Percentiles rank a stretch among this genome's conserved stretches.
Evolutionary conservation across 306 rosid species (phyloP).

Genomic region (Cucurbita pepo): DNA sequence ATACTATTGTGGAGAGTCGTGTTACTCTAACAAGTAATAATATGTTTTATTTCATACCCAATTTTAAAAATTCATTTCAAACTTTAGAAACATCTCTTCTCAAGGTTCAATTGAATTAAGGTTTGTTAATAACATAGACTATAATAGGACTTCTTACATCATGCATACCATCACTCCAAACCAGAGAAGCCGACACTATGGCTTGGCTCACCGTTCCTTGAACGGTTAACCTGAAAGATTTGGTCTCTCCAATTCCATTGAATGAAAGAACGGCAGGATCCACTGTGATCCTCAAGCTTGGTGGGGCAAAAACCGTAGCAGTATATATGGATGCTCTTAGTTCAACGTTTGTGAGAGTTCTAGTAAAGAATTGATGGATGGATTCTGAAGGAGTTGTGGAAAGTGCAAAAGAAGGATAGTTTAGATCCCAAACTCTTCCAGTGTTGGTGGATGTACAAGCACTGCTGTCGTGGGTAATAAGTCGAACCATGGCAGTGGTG

Average conservation of each 20-base stretch:
- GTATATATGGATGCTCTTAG: not conserved
- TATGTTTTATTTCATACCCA: too few relatives aligned
- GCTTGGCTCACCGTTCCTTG: not conserved
- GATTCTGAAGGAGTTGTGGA: not conserved
- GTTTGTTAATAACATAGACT: not conserved
- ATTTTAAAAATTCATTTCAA: too few relatives aligned
- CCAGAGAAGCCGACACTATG: not conserved
- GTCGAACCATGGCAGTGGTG: not conserved
- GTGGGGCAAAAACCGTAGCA: not conserved
- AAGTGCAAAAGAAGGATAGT: slow-evolving; percentile 28
- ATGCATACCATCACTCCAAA: not conserved
- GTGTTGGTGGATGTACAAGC: not conserved
- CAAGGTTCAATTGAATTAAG: not conserved
- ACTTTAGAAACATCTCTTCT: too few relatives aligned
- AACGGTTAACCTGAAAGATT: not conserved
- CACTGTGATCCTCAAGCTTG: not conserved
- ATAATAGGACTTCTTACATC: not conserved
- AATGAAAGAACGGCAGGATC: not conserved
- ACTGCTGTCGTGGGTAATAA: slow-evolving; percentile 6
- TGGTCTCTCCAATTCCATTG: not conserved
- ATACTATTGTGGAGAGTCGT: too few relatives aligned
- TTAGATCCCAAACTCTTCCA: slow-evolving; percentile 8
- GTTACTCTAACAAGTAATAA: too few relatives aligned
- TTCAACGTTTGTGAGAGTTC: slow-evolving; percentile 26
- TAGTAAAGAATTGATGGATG: slow-evolving; percentile 3